Base-by-base conservation (phyloP, 1,139 yeast species). In the Wickerhamiella pararugosa region DNA sequence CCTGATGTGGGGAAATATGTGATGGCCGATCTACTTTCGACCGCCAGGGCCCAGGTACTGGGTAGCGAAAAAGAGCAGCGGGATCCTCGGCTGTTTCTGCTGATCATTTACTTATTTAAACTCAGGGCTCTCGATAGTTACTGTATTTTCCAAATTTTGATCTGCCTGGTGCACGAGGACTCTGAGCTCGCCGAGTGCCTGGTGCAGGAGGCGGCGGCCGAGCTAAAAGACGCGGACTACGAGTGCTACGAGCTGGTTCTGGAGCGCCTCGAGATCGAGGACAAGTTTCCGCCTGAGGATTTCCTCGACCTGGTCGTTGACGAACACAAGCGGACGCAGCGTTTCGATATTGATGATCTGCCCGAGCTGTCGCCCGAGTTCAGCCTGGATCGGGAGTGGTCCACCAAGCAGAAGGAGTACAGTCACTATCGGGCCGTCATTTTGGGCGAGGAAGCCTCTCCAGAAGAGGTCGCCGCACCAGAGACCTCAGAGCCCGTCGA, bases 1-100 rank as follows among this genome's bases (percentile, higher is more conserved):
- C 92, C 93, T 0, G 71, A 71, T 35, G 62, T 84, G 25, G 94
- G 94, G 1, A 70, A 70, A 45, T 5, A 10, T 2, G 31, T 41
- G 4, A 9, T 37, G 2, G 15, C 26, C 25, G 32, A 38, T 5
- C 9, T 41, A 5, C 15, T 38, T 6, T 27, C 26, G 1, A 25
- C 21, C 4, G 32, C 33, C 7, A 27, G 29, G 25, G 6, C 33
- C 26, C 36, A 38, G 25, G 25, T 38, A 6, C 7, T 26, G 26
- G 36, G 28, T 25, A 32, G 32, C 29, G 41, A 36, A 73, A 9
- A 57, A 69, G 1, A 51, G 9, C 56, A 79, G 4, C 49, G 82
- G 32, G 58, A 69, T 0, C 57, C 67, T 6, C 64, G 94, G 48
- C 60, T 79, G 29, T 62, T 80, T 1, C 54, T 78, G 3, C 76